Conservation (phyloP, 2,329 filamentous ascomycete genomes). For the Claviceps digitariae region DNA sequence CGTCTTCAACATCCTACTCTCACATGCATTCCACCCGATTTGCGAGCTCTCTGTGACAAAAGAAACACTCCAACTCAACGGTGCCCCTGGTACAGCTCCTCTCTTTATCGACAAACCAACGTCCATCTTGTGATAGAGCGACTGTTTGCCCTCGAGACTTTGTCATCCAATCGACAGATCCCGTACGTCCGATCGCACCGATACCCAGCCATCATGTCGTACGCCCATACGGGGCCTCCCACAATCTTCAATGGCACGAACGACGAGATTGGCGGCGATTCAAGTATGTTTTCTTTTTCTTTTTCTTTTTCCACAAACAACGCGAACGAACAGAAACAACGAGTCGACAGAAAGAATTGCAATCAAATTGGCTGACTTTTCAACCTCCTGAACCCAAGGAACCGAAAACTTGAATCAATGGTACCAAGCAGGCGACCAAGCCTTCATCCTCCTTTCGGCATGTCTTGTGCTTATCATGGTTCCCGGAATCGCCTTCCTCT, state of each 20-base stretch:
- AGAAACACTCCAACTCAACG: not conserved
- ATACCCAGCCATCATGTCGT: slow-evolving; percentile 33
- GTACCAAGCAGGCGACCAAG: slow-evolving; percentile 83
- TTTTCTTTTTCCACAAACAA: not conserved
- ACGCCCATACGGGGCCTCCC: slow-evolving; percentile 45
- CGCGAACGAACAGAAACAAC: not conserved
- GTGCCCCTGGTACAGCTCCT: not conserved
- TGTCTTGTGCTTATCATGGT: slow-evolving; percentile 97
- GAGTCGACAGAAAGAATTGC: not conserved
- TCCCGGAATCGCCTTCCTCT: slow-evolving; percentile 91
- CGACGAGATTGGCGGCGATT: slow-evolving; percentile 56
- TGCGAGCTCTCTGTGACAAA: not conserved
- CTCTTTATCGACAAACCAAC: not conserved
- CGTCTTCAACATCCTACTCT: not conserved
- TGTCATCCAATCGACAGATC: not conserved
- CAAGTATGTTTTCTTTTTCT: slow-evolving; percentile 41
- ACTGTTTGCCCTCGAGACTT: not conserved
- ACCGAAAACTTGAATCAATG: slow-evolving; percentile 89
- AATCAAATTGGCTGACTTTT: not conserved
- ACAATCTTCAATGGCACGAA: slow-evolving; percentile 51
- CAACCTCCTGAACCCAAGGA: slow-evolving; percentile 31
- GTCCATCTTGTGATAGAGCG: not conserved
- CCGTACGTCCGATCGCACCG: not conserved
- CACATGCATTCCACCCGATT: not conserved
- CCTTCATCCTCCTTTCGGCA: slow-evolving; percentile 79